Percentiles rank a stretch among this genome's conserved stretches.
These are phyloP conservation scores for Trametes cubensis DNA, from an alignment of 768 basidiomycete species.

Conservation along the genomic window DNA sequence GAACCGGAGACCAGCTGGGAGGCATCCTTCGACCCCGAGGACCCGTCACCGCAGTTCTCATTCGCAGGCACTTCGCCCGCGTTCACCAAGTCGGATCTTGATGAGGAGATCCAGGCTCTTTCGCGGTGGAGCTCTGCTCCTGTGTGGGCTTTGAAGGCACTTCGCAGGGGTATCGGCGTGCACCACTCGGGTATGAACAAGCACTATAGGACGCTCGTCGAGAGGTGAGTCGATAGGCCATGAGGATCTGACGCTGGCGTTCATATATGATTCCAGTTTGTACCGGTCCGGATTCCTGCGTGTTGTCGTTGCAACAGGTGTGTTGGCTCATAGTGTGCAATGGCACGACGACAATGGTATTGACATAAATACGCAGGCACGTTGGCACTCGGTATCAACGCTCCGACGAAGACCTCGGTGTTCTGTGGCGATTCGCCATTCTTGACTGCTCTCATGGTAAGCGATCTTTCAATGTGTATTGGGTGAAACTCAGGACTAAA, in stretches of 20 bases:
- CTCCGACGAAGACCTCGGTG: constrained; percentile 65
- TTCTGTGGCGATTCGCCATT: constrained; percentile 66
- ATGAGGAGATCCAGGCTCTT: constrained; percentile 49
- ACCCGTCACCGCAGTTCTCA: constrained; percentile 61
- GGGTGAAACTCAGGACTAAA: constrained; percentile 1
- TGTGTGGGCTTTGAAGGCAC: constrained; percentile 49
- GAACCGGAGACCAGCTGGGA: constrained; percentile 46
- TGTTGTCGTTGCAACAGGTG: constrained; percentile 69
- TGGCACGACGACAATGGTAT: neutral
- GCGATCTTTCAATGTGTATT: constrained; percentile 23
- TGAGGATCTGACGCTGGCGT: neutral
- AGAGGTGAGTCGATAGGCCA: constrained; percentile 45
- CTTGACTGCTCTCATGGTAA: constrained; percentile 61
- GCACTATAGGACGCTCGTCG: constrained; percentile 56
- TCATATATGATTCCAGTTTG: constrained; percentile 39
- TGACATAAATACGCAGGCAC: constrained; percentile 46
- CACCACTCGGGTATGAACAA: constrained; percentile 75
- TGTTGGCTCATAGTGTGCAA: neutral
- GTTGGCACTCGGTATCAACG: constrained; percentile 75
- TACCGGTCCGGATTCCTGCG: constrained; percentile 66
- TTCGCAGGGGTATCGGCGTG: constrained; percentile 65
- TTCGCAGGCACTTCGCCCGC: constrained; percentile 50
- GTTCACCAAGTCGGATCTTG: constrained; percentile 51
- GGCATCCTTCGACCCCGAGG: constrained; percentile 56
- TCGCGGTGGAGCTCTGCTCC: constrained; percentile 37